Base-by-base conservation (phyloP, 768 basidiomycete genomes). In the Neoboletus brunneissimus region DNA sequence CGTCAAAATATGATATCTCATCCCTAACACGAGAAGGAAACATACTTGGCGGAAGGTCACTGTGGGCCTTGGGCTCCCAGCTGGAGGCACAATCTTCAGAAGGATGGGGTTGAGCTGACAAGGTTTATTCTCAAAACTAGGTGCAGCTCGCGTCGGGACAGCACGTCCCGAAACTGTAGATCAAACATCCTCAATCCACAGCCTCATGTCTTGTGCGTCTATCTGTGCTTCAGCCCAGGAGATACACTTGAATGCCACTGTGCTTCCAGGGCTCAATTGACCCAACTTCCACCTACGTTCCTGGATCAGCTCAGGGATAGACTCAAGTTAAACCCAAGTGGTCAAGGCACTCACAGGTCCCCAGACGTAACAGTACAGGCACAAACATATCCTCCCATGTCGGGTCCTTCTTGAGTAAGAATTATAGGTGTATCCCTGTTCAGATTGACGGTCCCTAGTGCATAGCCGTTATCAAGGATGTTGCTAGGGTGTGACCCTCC, bases 351-450 rank as follows among this genome's bases (percentile, higher is more conserved):
- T 51, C 59, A 84, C 84, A 79, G 62, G 18, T 86, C 83, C 1
- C 73, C 75, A 3, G 77, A 72, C 5, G 77, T 76, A 3, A 85
- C 74, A 0, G 84, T 82, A 55, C 81, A 83, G 20, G 79, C 51
- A 61, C 83, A 86, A 13, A 85, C 64, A 51, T 86, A 84, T 2
- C 84, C 85, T 7, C 84, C 84, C 78, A 83, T 83, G 66, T 83
- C 82, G 0, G 84, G 84, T 0, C 81, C 82, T 63, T 87, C 87
- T 27, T 77, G 76, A 5, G 78, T 77, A 49, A 87, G 69, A n/a
- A 87, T 80, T 2, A 87, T 83, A 0, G 87, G 86, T 0, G 84
- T 86, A 63, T 88, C 86, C 2, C 86, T 86, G 60, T 88, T 88
- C 51, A 86, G 55, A 60, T 87, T 86, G 56, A 87, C 61, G 1